phyloP scores from a whole-genome alignment of 176 grass and related monocot genomes.

The Carex littledalei region DNA sequence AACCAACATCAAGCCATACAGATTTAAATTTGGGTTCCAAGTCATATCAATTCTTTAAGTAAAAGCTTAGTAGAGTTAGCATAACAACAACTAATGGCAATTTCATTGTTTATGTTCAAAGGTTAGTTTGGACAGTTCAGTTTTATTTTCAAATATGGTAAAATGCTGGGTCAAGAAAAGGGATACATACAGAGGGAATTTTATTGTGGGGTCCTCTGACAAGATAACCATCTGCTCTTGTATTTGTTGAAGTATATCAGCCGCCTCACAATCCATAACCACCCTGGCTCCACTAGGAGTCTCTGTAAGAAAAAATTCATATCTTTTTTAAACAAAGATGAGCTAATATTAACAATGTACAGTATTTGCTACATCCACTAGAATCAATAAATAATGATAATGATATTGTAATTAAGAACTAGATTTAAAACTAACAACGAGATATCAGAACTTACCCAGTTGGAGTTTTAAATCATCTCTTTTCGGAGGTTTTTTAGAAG shows the following conservation, averaged over 20 bases:
- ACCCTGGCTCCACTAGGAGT: constrained; percentile 52
- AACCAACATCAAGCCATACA: neutral
- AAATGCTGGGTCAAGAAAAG: constrained; percentile 6
- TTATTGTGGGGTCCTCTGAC: constrained; percentile 81
- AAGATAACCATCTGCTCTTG: constrained; percentile 88
- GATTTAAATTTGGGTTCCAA: neutral
- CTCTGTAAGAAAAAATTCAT: constrained; percentile 40
- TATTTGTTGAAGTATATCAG: constrained; percentile 80
- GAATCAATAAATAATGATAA: neutral
- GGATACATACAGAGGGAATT: constrained; percentile 75
- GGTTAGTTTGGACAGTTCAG: neutral
- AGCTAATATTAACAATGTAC: neutral
- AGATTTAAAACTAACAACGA: constrained; percentile 20
- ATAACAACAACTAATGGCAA: neutral
- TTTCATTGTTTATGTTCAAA: neutral
- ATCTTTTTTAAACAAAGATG: neutral
- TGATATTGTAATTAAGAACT: constrained; percentile 10
- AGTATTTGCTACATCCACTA: neutral
- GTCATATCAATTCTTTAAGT: neutral
- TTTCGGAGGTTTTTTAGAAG: constrained; percentile 46
- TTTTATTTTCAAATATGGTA: neutral
- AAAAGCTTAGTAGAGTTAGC: neutral
- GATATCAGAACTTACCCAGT: constrained; percentile 47
- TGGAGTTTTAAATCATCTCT: constrained; percentile 77
- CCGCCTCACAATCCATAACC: constrained; percentile 85